phyloP scores from a whole-genome alignment of 2,329 filamentous ascomycete genomes.

The Aureobasidium musti region DNA sequence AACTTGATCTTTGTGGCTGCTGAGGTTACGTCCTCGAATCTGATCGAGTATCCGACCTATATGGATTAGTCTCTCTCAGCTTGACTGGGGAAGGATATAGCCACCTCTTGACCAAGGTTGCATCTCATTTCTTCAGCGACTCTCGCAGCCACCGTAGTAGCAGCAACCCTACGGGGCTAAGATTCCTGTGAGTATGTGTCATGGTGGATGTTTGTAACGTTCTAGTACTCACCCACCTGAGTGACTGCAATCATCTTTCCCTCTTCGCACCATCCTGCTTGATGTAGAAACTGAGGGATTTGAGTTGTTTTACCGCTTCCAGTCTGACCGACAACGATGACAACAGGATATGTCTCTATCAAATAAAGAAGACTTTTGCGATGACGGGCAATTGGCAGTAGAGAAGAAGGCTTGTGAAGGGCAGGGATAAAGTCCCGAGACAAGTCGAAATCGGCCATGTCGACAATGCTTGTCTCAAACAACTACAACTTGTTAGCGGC shows the following conservation, averaged over 20 bases:
- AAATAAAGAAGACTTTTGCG: slow-evolving; percentile 78
- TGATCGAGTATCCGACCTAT: slow-evolving; percentile 77
- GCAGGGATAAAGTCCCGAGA: slow-evolving; percentile 66
- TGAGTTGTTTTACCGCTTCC: slow-evolving; percentile 96
- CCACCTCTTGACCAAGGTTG: slow-evolving; percentile 74
- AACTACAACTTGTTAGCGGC: neutral
- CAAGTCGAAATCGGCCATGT: slow-evolving; percentile 44
- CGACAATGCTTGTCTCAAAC: neutral
- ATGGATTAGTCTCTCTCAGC: neutral
- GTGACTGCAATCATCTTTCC: slow-evolving; percentile 85
- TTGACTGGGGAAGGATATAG: neutral
- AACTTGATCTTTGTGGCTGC: slow-evolving; percentile 88
- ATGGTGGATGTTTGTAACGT: slow-evolving; percentile 30
- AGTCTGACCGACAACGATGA: slow-evolving; percentile 89
- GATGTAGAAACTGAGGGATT: slow-evolving; percentile 85
- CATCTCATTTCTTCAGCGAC: slow-evolving; percentile 89
- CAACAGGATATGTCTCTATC: slow-evolving; percentile 80
- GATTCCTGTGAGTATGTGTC: slow-evolving; percentile 41
- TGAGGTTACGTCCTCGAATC: slow-evolving; percentile 88
- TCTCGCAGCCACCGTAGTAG: slow-evolving; percentile 81
- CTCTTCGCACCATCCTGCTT: slow-evolving; percentile 83
- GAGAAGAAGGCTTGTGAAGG: slow-evolving; percentile 77
- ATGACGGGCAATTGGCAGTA: slow-evolving; percentile 86
- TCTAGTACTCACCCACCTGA: slow-evolving; percentile 63
- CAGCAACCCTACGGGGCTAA: slow-evolving; percentile 85